Evolutionary conservation across 192 early-diverging fungal genomes (phyloP), one percentile per base, ranked within the genome.

Genomic region (Funneliformis mosseae): DNA sequence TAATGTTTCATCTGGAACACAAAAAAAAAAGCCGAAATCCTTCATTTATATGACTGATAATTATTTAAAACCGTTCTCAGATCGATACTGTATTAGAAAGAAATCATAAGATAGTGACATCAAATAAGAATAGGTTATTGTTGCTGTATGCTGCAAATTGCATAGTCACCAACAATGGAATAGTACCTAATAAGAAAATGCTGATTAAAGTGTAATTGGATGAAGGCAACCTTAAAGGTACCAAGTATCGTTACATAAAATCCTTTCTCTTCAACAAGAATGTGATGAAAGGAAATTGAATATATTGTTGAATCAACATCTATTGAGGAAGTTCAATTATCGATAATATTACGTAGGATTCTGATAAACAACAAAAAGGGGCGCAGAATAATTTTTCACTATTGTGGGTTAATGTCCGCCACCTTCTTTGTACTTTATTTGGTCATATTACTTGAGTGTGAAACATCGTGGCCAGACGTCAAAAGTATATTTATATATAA

Each of bases 361-460:
- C 1, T 48, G 50, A 55, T 55, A 18, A 55, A 18, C 16, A 18
- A 18, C 5, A 55, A 5, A 55, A 55, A 55, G 50, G 50, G 50
- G 50, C 50, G 50, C 50, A 55, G 50, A 4, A 55, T 55, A 55
- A 33, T 66, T 66, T 28, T 27, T 66, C 28, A 33, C 64, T 66
- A 66, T 66, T 66, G 64, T 66, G 6, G 28, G 23, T 27, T 28
- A 66, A 28, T 41, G 39, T 16, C 33, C 39, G 67, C 28, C 68
- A 16, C n/a, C 63, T 25, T 70, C 68, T 70, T 70, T 70, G 38
- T 70, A 70, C 27, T 70, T 70, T 43, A 70, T 70, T 43, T 70
- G 5, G 68, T 43, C 38, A 70, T 41, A 70, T 70, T 70, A 25
- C 7, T 6, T 25, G 27, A 42, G 9, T 42, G 68, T 66, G 64